Conservation (phyloP, 352 stramenopile genomes). For the Sclerospora graminicola region DNA sequence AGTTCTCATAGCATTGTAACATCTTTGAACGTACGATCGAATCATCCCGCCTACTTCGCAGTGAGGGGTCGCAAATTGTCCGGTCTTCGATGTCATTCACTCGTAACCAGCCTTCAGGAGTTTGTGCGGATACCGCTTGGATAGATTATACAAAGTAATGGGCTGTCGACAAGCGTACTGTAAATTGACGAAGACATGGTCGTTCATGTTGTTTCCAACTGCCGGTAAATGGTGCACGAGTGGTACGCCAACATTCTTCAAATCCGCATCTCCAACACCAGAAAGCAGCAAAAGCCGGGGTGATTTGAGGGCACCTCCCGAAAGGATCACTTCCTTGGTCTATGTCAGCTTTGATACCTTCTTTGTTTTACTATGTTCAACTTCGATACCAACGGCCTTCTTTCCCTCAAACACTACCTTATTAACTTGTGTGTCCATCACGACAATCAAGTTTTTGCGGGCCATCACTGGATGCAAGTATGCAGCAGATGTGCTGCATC, state of each 20-base stretch:
- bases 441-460: slow-evolving; percentile 51
- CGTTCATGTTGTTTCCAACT: too few relatives aligned
- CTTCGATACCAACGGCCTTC: slow-evolving; percentile 49
- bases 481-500: too few relatives aligned
- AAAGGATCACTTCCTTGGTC: slow-evolving; percentile 79
- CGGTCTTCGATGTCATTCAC: slow-evolving; percentile 52
- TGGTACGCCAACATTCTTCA: slow-evolving; percentile 58
- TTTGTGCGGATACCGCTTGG: slow-evolving; percentile 63
- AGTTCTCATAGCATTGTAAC: neutral
- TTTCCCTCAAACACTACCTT: slow-evolving; percentile 69
- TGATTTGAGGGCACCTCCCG: slow-evolving; percentile 72
- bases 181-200: slow-evolving; percentile 73
- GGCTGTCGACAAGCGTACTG: slow-evolving; percentile 74
- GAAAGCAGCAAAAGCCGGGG: slow-evolving; percentile 76
- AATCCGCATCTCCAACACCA: slow-evolving; percentile 49
- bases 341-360: slow-evolving; percentile 30
- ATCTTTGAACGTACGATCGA: slow-evolving; percentile 25
- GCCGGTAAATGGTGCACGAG: too few relatives aligned
- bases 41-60: slow-evolving; percentile 81
- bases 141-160: too few relatives aligned
- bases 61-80: slow-evolving; percentile 50
- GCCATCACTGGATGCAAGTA: slow-evolving; percentile 51
- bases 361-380: slow-evolving; percentile 47
- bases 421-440: slow-evolving; percentile 68
- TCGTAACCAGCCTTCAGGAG: slow-evolving; percentile 63